Conservation (phyloP, 73 alveolate species). For the Uronychia binucleata region DNA sequence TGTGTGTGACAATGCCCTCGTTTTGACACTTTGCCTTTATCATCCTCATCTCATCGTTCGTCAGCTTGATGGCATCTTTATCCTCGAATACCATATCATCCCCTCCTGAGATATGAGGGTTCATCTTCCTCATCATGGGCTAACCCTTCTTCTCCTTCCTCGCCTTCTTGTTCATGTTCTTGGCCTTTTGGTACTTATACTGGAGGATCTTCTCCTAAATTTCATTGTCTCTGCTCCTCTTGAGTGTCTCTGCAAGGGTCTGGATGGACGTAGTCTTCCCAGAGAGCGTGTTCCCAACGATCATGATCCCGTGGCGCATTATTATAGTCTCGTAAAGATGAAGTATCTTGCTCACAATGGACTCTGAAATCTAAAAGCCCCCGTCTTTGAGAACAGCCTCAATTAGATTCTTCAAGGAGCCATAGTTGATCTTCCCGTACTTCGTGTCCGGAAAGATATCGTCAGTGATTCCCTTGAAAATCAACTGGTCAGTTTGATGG, state of each 20-base stretch:
- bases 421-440: constrained; percentile 56
- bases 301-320: constrained; percentile 68
- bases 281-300: constrained; percentile 54
- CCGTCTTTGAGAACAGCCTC: constrained; percentile 68
- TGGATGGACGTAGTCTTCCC: constrained; percentile 81
- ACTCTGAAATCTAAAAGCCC: constrained; percentile 64
- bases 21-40: constrained; percentile 34
- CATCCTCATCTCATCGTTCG: constrained; percentile 39
- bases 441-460: constrained; percentile 78
- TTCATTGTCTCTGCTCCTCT: constrained; percentile 68
- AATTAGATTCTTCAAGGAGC: constrained; percentile 63
- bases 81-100: neutral
- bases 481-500: constrained; percentile 68
- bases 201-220: constrained; percentile 24
- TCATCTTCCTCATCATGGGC: no score
- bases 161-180: neutral
- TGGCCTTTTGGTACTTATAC: neutral
- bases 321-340: constrained; percentile 83
- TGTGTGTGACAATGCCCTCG: constrained; percentile 82
- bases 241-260: constrained; percentile 60
- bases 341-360: constrained; percentile 67
- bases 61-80: constrained; percentile 4
- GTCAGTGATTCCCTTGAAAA: constrained; percentile 73
- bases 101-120: no score
- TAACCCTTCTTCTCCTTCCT: constrained; percentile 63